Evolutionary conservation across 805 yeast genomes (phyloP).

Genomic region (Myxozyma kluyveri): DNA sequence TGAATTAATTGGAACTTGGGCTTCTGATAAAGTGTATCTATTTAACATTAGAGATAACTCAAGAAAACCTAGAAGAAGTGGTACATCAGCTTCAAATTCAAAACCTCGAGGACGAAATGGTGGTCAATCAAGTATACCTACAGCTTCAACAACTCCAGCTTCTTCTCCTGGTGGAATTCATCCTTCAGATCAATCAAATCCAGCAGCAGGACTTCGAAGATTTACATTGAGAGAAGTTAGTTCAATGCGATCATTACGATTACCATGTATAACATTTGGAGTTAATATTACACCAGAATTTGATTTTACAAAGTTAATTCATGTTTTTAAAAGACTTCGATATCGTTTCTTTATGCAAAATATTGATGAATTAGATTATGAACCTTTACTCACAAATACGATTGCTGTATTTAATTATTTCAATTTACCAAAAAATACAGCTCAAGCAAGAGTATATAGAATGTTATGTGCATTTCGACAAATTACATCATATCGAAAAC

Average conservation of each 20-base stretch:
- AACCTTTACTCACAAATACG: neutral
- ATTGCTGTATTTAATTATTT: neutral
- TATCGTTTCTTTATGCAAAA: neutral
- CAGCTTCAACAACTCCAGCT: neutral
- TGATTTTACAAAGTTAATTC: neutral
- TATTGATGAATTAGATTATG: neutral
- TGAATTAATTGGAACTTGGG: conserved; percentile 29
- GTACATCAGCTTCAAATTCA: neutral
- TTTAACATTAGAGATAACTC: conserved; percentile 18
- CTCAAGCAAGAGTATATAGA: conserved; percentile 10
- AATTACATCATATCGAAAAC: neutral
- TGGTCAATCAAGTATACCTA: too few species aligned
- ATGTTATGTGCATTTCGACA: neutral
- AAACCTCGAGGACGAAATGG: neutral
- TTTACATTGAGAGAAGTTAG: too few species aligned
- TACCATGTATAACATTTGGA: too few species aligned
- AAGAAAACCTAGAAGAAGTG: neutral
- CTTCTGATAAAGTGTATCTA: conserved; percentile 23
- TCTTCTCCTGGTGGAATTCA: too few species aligned
- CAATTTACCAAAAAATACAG: conserved; percentile 3
- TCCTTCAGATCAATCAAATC: neutral
- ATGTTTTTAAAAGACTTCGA: neutral
- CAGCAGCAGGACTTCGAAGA: too few species aligned
- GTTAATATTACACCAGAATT: too few species aligned
- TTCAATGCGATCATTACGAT: too few species aligned